Percentiles rank a stretch among this genome's conserved stretches.
phyloP scores from a whole-genome alignment of 2,329 filamentous ascomycete species.

The Sclerotinia glacialis region DNA sequence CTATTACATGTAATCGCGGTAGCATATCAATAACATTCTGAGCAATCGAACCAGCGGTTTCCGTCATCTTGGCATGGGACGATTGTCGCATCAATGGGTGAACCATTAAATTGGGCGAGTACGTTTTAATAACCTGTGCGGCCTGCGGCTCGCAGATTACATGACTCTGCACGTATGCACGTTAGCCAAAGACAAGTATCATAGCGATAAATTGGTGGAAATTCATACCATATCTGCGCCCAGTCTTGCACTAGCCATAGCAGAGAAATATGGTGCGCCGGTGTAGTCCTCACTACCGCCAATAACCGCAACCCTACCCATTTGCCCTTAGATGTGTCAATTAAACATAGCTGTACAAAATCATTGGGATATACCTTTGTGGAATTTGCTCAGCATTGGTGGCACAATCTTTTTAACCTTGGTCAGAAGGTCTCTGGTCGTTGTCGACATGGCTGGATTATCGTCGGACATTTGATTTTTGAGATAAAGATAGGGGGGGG shows the following conservation, averaged over 20 bases:
- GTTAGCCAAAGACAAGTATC: slow-evolving; percentile 8
- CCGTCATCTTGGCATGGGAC: slow-evolving; percentile 50
- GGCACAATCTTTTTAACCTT: slow-evolving; percentile 89
- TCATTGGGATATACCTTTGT: slow-evolving; percentile 66
- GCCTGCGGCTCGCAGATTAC: slow-evolving; percentile 93
- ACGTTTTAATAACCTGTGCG: slow-evolving; percentile 88
- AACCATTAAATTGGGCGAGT: slow-evolving; percentile 98
- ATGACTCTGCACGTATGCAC: slow-evolving; percentile 60
- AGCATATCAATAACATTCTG: slow-evolving; percentile 74
- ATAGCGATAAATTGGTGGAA: not conserved
- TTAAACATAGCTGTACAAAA: slow-evolving; percentile 21
- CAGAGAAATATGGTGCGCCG: slow-evolving; percentile 95
- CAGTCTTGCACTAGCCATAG: slow-evolving; percentile 88
- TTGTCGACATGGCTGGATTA: slow-evolving; percentile 56
- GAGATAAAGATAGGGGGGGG: too few species aligned
- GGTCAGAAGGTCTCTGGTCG: slow-evolving; percentile 70
- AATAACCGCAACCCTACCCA: slow-evolving; percentile 89
- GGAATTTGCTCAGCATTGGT: slow-evolving; percentile 91
- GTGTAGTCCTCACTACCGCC: slow-evolving; percentile 96
- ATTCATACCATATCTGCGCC: slow-evolving; percentile 79
- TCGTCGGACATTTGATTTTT: slow-evolving; percentile 33
- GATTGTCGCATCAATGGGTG: slow-evolving; percentile 90
- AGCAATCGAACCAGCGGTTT: slow-evolving; percentile 60
- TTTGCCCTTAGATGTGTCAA: slow-evolving; percentile 62
- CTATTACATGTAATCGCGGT: slow-evolving; percentile 82